Percentiles rank a stretch among this genome's conserved stretches.
These are phyloP conservation scores for Saccharomyces eubayanus DNA, from an alignment of 805 yeast genomes.

Conservation along the genomic window DNA sequence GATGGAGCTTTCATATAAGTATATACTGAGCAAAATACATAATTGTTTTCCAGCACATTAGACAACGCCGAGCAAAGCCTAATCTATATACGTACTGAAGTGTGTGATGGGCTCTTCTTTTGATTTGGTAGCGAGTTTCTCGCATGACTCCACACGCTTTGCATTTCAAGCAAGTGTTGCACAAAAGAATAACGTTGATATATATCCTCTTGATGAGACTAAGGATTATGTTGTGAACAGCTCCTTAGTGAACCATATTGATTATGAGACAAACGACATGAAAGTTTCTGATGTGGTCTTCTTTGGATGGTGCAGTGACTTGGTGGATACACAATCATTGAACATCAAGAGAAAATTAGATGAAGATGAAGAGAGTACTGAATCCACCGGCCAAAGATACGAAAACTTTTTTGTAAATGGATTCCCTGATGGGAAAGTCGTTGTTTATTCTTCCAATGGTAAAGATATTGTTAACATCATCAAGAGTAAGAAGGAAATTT, in stretches of 20 bases:
- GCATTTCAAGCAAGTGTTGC: constrained; percentile 28
- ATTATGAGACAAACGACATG: constrained; percentile 28
- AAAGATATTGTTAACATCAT: constrained; percentile 31
- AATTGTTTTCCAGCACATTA: background rate
- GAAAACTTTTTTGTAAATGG: constrained; percentile 26
- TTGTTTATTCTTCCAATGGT: constrained; percentile 28
- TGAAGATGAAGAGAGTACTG: constrained; percentile 8
- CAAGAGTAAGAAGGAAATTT: constrained; percentile 30
- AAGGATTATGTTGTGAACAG: constrained; percentile 23
- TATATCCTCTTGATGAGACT: constrained; percentile 26
- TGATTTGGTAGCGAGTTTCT: constrained; percentile 22
- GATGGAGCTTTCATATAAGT: background rate
- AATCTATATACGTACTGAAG: background rate
- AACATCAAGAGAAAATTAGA: constrained; percentile 20
- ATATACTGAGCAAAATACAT: background rate
- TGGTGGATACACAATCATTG: constrained; percentile 1
- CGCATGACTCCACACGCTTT: constrained; percentile 26
- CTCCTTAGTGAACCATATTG: constrained; percentile 25
- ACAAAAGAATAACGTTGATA: constrained; percentile 30
- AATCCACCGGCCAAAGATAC: background rate
- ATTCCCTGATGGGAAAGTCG: constrained; percentile 26
- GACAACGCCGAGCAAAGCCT: background rate
- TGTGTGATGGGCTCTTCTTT: constrained; percentile 9
- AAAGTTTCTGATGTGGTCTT: constrained; percentile 19
- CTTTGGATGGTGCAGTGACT: constrained; percentile 22